Conservation (phyloP, 1,284 basidiomycete species). For the Cryptococcus amylolentus region DNA sequence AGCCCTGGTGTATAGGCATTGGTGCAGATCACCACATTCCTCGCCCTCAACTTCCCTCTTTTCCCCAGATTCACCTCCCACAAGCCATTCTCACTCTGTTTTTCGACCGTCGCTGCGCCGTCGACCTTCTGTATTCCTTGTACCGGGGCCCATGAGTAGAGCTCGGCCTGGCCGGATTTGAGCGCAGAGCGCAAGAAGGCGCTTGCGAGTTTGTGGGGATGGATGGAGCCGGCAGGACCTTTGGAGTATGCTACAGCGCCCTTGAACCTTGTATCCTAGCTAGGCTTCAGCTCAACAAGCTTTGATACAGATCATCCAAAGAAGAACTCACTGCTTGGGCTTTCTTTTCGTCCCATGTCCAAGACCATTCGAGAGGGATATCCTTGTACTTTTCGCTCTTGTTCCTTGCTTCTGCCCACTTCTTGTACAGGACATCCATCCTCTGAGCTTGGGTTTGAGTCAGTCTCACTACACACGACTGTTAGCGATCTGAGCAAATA, state of each 20-base stretch:
- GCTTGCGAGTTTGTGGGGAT: constrained; percentile 37
- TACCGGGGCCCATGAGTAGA: constrained; percentile 25
- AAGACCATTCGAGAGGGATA: constrained; percentile 19
- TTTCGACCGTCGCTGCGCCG: neutral
- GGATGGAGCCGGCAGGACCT: constrained; percentile 25
- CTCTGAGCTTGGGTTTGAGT: neutral
- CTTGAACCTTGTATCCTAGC: constrained; percentile 10
- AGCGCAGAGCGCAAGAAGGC: constrained; percentile 19
- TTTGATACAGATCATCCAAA: neutral
- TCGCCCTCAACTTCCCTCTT: constrained; percentile 23
- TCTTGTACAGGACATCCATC: constrained; percentile 2
- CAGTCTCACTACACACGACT: constrained; percentile 1
- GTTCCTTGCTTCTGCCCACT: constrained; percentile 10
- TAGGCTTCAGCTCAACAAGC: neutral
- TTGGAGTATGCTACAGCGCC: constrained; percentile 12
- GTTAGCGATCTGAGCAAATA: neutral
- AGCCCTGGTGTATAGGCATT: constrained; percentile 39
- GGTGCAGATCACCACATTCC: constrained; percentile 33
- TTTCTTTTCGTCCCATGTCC: constrained; percentile 26
- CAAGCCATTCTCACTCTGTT: neutral
- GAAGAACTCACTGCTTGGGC: constrained; percentile 23
- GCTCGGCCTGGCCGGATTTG: constrained; percentile 9
- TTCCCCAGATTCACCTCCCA: constrained; percentile 22
- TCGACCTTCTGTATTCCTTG: neutral
- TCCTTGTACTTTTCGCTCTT: constrained; percentile 7